phyloP scores from a whole-genome alignment of 768 basidiomycete genomes.

The Podaxis mareebaensis region DNA sequence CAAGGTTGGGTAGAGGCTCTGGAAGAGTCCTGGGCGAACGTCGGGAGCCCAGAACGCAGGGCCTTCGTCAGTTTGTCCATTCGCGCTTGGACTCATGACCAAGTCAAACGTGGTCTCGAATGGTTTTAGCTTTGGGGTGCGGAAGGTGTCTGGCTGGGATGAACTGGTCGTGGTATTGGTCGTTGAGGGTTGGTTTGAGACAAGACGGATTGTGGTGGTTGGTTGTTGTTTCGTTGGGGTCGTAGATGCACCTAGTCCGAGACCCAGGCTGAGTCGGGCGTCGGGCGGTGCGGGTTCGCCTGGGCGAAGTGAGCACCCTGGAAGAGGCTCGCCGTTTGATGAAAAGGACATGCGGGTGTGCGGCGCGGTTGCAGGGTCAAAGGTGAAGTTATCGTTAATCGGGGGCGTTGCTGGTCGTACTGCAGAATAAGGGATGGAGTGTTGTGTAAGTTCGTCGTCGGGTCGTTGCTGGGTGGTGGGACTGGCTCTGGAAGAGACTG shows the following conservation, averaged over 20 bases:
- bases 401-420: constrained; percentile 37
- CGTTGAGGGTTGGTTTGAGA: constrained; percentile 33
- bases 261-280: constrained; percentile 61
- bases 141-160: constrained; percentile 24
- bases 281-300: constrained; percentile 62
- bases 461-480: constrained; percentile 17
- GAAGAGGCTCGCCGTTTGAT: constrained; percentile 49
- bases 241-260: constrained; percentile 36
- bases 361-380: constrained; percentile 29
- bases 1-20: constrained; percentile 40
- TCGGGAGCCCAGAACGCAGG: constrained; percentile 34
- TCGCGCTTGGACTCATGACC: constrained; percentile 50
- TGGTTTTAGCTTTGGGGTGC: constrained; percentile 66
- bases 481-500: constrained; percentile 21
- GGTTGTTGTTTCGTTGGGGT: constrained; percentile 44
- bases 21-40: constrained; percentile 21
- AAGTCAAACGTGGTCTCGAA: constrained; percentile 71
- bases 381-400: constrained; percentile 51
- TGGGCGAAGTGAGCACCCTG: constrained; percentile 57
- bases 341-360: constrained; percentile 28
- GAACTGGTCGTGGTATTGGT: constrained; percentile 19
- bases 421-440: constrained; percentile 45
- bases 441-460: constrained; percentile 42
- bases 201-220: constrained; percentile 54
- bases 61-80: constrained; percentile 17